Evolutionary conservation across 208 protist genomes (phyloP), one percentile per base, ranked within the genome.

Genomic region (Novymonas esmeraldas): DNA sequence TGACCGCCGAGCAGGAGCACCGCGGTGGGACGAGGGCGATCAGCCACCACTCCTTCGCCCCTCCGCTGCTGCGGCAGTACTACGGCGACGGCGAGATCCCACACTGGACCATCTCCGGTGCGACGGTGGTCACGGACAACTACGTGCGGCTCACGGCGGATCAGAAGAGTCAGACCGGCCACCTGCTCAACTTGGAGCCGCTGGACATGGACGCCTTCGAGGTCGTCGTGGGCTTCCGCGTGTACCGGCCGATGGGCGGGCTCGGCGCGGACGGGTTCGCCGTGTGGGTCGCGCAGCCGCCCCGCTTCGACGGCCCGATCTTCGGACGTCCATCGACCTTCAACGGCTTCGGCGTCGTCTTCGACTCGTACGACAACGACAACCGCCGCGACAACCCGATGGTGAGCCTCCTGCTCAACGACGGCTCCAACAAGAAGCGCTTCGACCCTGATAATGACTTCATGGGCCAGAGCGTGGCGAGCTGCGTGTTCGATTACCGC

Each of bases 341-440:
- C 63, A 72, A 80, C 20, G 93, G 93, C 48, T 61, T 95, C 34
- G 93, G 84, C 16, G 73, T 97, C 42, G 28, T 97, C 26, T 93
- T 97, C 39, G 90, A 97, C 73, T 87, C 87, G 29, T 97, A 90
- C 72, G 93, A 97, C 75, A 97, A 97, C 66, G 90, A 95, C 70
- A 79, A 77, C 42, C 63, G 50, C 26, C 73, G 77, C 6, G 84
- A 95, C 76, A 95, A 95, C 65, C 93, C 93, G 26, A 84, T 71
- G 67, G 75, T 97, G 42, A 76, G 73, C 36, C 57, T 97, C 20
- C 18, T 97, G 4, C 58, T 78, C 64, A 88, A 87, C 44, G 72
- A 80, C 26, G 71, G 64, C 45, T 73, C 56, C 64, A n/a, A 2
- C 41, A 39, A 61, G 0, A 62, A 63, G 52, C 39, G 41, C 65